These are phyloP conservation scores for Aschersonia sp. DNA, from an alignment of 2,329 filamentous ascomycete species.

Conservation along the genomic window DNA sequence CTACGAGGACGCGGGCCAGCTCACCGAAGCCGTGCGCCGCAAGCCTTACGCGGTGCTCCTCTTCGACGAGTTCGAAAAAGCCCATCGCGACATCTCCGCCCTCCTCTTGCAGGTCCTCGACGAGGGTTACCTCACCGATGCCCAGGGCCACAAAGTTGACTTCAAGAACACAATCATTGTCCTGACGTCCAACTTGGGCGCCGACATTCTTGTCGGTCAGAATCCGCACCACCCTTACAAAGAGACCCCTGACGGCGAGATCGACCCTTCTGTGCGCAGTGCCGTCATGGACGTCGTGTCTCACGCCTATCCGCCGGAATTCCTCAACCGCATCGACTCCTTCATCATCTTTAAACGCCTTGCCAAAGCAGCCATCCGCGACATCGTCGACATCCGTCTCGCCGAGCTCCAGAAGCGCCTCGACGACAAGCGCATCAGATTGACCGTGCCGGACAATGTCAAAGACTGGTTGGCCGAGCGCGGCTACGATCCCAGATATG, in stretches of 20 bases:
- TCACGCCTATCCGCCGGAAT: conserved; percentile 68
- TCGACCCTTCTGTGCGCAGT: conserved; percentile 57
- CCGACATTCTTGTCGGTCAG: conserved; percentile 73
- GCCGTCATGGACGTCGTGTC: conserved; percentile 84
- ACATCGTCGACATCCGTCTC: conserved; percentile 88
- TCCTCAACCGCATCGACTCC: conserved; percentile 90
- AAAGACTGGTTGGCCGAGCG: conserved; percentile 77
- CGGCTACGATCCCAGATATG: conserved; percentile 84
- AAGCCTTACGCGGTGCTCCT: conserved; percentile 92
- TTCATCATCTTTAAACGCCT: conserved; percentile 94
- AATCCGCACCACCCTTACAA: conserved; percentile 50
- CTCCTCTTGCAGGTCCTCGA: conserved; percentile 88
- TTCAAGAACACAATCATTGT: conserved; percentile 96
- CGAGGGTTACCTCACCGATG: conserved; percentile 89
- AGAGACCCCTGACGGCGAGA: conserved; percentile 48
- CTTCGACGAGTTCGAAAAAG: conserved; percentile 97
- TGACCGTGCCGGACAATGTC: conserved; percentile 57
- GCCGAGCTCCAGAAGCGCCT: conserved; percentile 71
- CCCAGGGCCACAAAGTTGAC: conserved; percentile 91
- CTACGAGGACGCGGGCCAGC: conserved; percentile 90
- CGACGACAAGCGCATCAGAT: conserved; percentile 68
- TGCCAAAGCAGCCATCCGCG: conserved; percentile 60
- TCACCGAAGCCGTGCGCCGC: conserved; percentile 85
- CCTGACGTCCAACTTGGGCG: conserved; percentile 87
- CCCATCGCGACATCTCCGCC: conserved; percentile 85